These are phyloP conservation scores for Berberis vulgaris DNA, from an alignment of 164 flowering plant species.

Conservation along the genomic window DNA sequence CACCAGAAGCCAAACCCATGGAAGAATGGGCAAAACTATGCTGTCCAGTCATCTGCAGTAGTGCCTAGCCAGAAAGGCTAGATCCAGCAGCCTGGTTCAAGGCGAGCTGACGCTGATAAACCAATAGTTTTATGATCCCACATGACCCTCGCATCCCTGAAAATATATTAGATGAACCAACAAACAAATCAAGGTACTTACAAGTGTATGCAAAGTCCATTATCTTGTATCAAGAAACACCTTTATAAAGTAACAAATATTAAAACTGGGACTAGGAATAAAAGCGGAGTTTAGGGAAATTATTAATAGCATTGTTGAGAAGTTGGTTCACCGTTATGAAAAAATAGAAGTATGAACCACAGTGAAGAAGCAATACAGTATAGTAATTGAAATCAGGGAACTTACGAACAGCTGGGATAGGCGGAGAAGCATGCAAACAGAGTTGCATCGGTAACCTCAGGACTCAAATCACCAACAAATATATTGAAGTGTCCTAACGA, in stretches of 20 bases:
- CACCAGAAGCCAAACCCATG: conserved; percentile 34
- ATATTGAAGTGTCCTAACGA: conserved; percentile 68
- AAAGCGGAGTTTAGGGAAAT: too few relatives aligned
- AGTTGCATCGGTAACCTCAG: conserved; percentile 42
- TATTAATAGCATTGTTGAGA: too few relatives aligned
- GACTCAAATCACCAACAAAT: conserved; percentile 72
- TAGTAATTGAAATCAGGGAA: conserved; percentile 3
- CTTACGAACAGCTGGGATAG: conserved; percentile 89
- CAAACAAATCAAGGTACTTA: too few relatives aligned
- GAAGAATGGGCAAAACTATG: conserved; percentile 21
- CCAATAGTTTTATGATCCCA: conserved; percentile 89
- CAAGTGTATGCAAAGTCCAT: too few relatives aligned
- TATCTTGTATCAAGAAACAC: too few relatives aligned
- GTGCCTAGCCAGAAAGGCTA: conserved; percentile 23
- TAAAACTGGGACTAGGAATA: too few relatives aligned
- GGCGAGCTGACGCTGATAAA: conserved; percentile 85
- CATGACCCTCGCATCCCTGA: conserved; percentile 89
- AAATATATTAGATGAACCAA: neutral
- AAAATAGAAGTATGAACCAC: too few relatives aligned
- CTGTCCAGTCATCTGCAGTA: conserved; percentile 51
- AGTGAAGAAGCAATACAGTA: too few relatives aligned
- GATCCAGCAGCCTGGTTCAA: conserved; percentile 12
- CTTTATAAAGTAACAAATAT: too few relatives aligned
- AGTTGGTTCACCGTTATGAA: too few relatives aligned
- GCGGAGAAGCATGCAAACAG: conserved; percentile 79